phyloP scores from a whole-genome alignment of 2,329 filamentous ascomycete species.

The Colletotrichum plurivorum region DNA sequence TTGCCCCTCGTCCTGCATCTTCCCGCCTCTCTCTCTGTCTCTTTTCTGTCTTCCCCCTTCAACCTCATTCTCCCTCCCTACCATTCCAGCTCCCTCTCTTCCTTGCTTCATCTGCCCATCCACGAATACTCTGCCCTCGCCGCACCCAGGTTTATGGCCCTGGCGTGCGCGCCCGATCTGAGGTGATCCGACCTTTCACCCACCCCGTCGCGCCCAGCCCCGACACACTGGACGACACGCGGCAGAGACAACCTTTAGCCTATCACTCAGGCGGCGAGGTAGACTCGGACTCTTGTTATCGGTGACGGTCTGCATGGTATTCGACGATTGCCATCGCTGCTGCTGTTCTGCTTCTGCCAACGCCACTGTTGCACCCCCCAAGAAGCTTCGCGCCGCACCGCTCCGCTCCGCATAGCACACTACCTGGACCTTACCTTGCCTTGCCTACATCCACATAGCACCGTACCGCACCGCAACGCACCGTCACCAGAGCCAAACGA shows the following conservation, averaged over 20 bases:
- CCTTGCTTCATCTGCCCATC: neutral
- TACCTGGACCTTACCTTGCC: neutral
- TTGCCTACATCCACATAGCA: too few species aligned
- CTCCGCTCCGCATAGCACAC: too few species aligned
- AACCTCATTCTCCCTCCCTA: too few species aligned
- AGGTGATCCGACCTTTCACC: conserved; percentile 9
- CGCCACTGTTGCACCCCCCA: neutral
- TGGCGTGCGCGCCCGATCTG: neutral
- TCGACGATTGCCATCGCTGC: neutral
- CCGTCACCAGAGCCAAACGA: too few species aligned
- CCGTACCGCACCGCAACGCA: too few species aligned
- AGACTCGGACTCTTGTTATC: too few species aligned
- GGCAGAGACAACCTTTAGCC: conserved; percentile 16
- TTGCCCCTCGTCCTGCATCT: neutral
- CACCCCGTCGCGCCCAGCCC: neutral
- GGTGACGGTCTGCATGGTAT: neutral
- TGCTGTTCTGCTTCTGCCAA: neutral
- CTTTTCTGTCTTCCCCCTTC: neutral
- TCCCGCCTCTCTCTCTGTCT: neutral
- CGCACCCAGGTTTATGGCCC: too few species aligned
- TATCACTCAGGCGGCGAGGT: neutral
- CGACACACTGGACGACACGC: conserved; percentile 10
- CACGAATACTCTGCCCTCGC: too few species aligned
- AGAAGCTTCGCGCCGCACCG: neutral
- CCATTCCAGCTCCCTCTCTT: neutral